Conservation (phyloP, 768 basidiomycete genomes). For the Austroboletus festivus region DNA sequence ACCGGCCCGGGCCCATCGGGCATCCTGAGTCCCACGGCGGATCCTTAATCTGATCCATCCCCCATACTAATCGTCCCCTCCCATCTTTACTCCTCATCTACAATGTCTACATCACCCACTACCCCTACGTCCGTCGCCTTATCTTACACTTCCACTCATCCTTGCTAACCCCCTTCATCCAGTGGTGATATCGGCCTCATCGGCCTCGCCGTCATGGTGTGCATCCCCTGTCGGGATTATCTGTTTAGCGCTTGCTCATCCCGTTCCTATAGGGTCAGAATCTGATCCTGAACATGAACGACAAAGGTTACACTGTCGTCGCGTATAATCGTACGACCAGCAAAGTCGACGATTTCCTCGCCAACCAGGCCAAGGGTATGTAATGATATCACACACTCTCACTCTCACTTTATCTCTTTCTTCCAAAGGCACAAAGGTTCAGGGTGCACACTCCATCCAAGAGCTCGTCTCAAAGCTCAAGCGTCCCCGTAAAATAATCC, state of each 20-base stretch:
- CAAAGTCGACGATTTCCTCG: constrained; percentile 95
- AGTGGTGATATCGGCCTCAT: constrained; percentile 98
- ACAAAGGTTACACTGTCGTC: constrained; percentile 97
- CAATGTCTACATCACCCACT: constrained; percentile 39
- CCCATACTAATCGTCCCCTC: constrained; percentile 27
- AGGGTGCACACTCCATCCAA: constrained; percentile 90
- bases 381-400: constrained; percentile 28
- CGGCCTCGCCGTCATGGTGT: constrained; percentile 97
- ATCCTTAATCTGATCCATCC: constrained; percentile 30
- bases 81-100: constrained; percentile 31
- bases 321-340: constrained; percentile 96
- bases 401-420: constrained; percentile 18
- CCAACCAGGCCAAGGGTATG: constrained; percentile 95
- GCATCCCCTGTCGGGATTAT: constrained; percentile 19
- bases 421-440: constrained; percentile 81
- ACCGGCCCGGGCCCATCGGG: too few species aligned
- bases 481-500: constrained; percentile 92
- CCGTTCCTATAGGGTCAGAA: constrained; percentile 75
- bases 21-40: too few species aligned
- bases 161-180: constrained; percentile 17
- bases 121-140: constrained; percentile 44
- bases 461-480: constrained; percentile 93
- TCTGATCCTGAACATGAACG: constrained; percentile 97
- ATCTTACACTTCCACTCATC: constrained; percentile 4
- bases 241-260: background rate